Base-by-base conservation (phyloP, 1,139 yeast genomes). In the Diutina scorzettiae region DNA sequence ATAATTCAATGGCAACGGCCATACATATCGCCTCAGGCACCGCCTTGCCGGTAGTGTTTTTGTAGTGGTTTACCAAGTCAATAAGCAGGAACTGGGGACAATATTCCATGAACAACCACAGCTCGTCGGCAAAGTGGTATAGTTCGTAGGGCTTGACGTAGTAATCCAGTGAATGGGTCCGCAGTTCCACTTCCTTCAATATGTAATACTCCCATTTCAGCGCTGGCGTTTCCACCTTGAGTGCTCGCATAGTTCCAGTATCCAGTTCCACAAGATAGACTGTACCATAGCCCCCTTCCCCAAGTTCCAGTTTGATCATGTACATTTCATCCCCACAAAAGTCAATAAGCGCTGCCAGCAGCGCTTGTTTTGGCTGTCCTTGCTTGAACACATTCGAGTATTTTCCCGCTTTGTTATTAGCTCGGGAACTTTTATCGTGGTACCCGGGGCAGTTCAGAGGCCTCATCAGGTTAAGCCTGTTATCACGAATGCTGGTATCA, bases 151-250 rank as follows among this genome's bases (percentile, higher is more conserved):
- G 76, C 18, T 60, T 56, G 2, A 83, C 69, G 16, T 81, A 63
- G 3, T 46, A 2, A 45, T 45, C 14, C 51, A 47, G 16, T 44
- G 36, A 5, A 43, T 14, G 23, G 20, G 68, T 51, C 43, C 73
- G 53, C 19, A 60, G 52, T 42, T 73, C 76, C 8, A 83, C 62
- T 51, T 76, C 78, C 28, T 62, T 69, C 43, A 84, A 61, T 23
- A 86, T 76, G 53, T 83, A 86, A 52, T 73, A 84, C 56, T 87
- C 96, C 96, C 96, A 87, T 20, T 34, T 18, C 23, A 77, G 73
- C 0, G 86, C 63, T 0, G 91, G 87, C 19, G 71, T 65, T 53
- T 83, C 89, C 11, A 82, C 73, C 53, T 87, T 87, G 45, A 87
- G 60, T 0, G 96, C 95, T 43, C 69, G 70, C 29, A 74, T 54